These are phyloP conservation scores for Leucosporidium creatinivorum DNA, from an alignment of 768 basidiomycete species.

Conservation along the genomic window DNA sequence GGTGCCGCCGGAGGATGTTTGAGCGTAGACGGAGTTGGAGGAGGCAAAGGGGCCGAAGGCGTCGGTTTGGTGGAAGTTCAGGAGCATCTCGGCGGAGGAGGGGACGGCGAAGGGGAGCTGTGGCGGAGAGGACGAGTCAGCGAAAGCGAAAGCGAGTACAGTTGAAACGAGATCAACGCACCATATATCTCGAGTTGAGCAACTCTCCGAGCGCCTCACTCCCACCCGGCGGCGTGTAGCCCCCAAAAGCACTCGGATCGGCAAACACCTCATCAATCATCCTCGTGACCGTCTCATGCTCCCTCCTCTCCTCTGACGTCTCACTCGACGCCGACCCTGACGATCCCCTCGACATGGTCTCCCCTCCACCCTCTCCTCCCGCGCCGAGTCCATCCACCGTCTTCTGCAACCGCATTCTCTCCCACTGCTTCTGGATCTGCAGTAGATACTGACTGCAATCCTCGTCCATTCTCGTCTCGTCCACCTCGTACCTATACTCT, in stretches of 20 bases:
- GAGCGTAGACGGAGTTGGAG: neutral
- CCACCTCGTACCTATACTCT: conserved; percentile 80
- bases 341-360: conserved; percentile 7
- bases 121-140: neutral
- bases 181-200: conserved; percentile 86
- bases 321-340: conserved; percentile 5
- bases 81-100: conserved; percentile 26
- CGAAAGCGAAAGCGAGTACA: conserved; percentile 13
- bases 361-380: conserved; percentile 47
- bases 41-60: conserved; percentile 26
- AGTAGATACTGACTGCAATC: conserved; percentile 91
- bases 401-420: conserved; percentile 43
- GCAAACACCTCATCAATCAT: conserved; percentile 69
- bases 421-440: conserved; percentile 97
- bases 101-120: conserved; percentile 34
- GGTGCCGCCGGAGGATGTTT: neutral
- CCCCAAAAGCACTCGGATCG: conserved; percentile 48
- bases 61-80: conserved; percentile 21
- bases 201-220: conserved; percentile 82
- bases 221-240: conserved; percentile 70
- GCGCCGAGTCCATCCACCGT: conserved; percentile 9
- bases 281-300: conserved; percentile 38
- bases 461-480: conserved; percentile 84
- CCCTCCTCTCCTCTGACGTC: conserved; percentile 10
- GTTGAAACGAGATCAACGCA: conserved; percentile 47